Evolutionary conservation across 345 rosid genomes (phyloP), one percentile per base, ranked within the genome.

Genomic region (Eucalyptus victrix): DNA sequence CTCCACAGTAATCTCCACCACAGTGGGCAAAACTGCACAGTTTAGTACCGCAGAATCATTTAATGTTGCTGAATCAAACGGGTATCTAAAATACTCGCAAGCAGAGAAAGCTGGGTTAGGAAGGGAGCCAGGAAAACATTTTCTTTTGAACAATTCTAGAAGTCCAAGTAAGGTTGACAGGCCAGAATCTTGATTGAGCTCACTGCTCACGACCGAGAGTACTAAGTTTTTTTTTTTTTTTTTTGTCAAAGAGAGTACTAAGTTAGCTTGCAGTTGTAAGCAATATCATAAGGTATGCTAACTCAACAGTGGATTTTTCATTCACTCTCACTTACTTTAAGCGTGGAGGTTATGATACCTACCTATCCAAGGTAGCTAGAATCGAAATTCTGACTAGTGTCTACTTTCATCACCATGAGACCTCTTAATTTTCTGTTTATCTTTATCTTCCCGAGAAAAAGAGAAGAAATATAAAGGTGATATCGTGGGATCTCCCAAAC

Each of bases 1-100:
- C 89, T 95, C 94, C 40, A 97, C 93, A 17, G 94, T 93, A 58
- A 96, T 93, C 90, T 97, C 99, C 34, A 95, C 91, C 81, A 95
- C 96, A 30, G 92, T 94, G 4, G 99, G 99, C 91, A 96, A 90
- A 89, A 96, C 98, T 96, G 96, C 91, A 90, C 19, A 50, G 7
- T 23, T 23, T 24, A 40, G 42, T 7, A 40, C 17, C 30, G 30
- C 47, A 23, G 19, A n/a, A 65, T 76, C 30, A 76, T 44, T 76
- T 21, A 76, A 40, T 12, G 83, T 40, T 44, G 47, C 47, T 76
- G 83, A 76, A 76, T 76, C 47, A 42, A 37, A 76, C 83, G 83
- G 83, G 83, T 11, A 21, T 76, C 83, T 40, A 76, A 76, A 76
- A 21, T 2, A 76, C 47, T 76, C 4, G 47, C 30, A 37, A 76